These are phyloP conservation scores for Calcarisporium arbuscula DNA, from an alignment of 2,329 filamentous ascomycete species.

Conservation along the genomic window DNA sequence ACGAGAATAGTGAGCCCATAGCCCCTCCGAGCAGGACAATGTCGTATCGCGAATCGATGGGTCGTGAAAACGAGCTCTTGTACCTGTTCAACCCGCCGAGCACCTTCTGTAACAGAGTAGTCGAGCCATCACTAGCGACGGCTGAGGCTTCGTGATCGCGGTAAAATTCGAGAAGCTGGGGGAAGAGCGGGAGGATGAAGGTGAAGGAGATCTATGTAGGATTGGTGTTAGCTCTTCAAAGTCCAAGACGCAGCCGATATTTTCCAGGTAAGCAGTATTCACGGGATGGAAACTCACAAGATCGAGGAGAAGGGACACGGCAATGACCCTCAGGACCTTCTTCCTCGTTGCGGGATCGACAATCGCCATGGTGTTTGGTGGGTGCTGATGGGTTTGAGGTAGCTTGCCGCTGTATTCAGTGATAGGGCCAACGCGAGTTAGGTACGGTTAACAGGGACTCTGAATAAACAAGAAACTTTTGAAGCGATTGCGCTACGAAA, in stretches of 20 bases:
- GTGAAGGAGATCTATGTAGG: conserved; percentile 94
- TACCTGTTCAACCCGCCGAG: conserved; percentile 84
- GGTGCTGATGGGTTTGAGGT: background rate
- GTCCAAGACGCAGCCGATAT: conserved; percentile 8
- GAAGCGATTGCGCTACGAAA: background rate
- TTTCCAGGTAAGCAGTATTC: background rate
- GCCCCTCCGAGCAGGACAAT: conserved; percentile 93
- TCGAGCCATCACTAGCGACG: conserved; percentile 35
- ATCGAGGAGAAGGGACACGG: conserved; percentile 83
- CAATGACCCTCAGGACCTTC: conserved; percentile 78
- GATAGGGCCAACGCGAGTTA: no score
- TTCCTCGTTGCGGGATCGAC: conserved; percentile 58
- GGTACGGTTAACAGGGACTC: no score
- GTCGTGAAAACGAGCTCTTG: conserved; percentile 85
- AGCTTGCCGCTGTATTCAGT: background rate
- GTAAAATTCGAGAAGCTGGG: conserved; percentile 93
- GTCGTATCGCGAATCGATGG: conserved; percentile 94
- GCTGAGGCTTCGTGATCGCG: conserved; percentile 68
- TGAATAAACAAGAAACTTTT: no score
- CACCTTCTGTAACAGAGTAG: conserved; percentile 70
- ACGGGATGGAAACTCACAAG: conserved; percentile 50
- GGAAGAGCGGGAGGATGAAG: conserved; percentile 94
- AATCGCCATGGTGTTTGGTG: conserved; percentile 28
- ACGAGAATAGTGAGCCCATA: conserved; percentile 83
- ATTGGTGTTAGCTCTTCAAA: background rate